A percentile compares a stretch with the other conserved stretches of the same genome.
Evolutionary conservation across 495 filamentous ascomycete genomes (phyloP).

Genomic region (Clavariopsis aquatica): DNA sequence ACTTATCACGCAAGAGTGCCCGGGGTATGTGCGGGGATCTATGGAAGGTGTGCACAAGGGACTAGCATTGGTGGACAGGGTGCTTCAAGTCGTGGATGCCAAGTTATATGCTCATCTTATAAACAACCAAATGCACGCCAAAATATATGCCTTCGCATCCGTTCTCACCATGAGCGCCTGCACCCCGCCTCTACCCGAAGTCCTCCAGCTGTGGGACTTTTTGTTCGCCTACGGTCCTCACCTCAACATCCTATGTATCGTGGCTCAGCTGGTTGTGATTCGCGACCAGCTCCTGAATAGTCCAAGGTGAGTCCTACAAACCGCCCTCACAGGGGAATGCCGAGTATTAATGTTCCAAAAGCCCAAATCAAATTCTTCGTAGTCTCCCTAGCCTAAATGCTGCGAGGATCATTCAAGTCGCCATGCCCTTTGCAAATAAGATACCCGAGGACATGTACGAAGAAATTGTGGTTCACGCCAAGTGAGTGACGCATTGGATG

Average conservation of each 20-base stretch:
- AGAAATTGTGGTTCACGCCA: conserved; percentile 81
- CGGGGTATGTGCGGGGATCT: conserved; percentile 88
- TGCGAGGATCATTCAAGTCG: conserved; percentile 74
- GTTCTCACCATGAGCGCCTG: conserved; percentile 94
- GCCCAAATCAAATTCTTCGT: conserved; percentile 86
- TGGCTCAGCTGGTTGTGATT: conserved; percentile 90
- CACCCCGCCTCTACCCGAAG: conserved; percentile 94
- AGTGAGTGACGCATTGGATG: conserved; percentile 11
- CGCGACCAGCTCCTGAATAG: conserved; percentile 78
- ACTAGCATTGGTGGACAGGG: conserved; percentile 84
- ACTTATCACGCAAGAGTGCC: conserved; percentile 85
- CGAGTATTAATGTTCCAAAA: conserved; percentile 42
- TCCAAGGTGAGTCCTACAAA: conserved; percentile 63
- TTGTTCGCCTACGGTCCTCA: conserved; percentile 93
- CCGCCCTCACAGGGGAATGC: conserved; percentile 1
- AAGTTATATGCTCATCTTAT: conserved; percentile 82
- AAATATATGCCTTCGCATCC: conserved; percentile 96
- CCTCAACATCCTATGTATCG: conserved; percentile 93
- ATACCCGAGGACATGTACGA: conserved; percentile 88
- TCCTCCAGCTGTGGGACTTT: conserved; percentile 96
- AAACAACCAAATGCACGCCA: conserved; percentile 81
- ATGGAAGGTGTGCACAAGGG: conserved; percentile 98
- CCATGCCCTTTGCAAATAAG: conserved; percentile 76
- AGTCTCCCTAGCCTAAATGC: conserved; percentile 86
- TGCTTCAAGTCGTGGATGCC: conserved; percentile 84